A percentile compares a stretch with the other conserved stretches of the same genome.
phyloP scores from a whole-genome alignment of 805 yeast genomes.

The Candida coleopterorum region DNA sequence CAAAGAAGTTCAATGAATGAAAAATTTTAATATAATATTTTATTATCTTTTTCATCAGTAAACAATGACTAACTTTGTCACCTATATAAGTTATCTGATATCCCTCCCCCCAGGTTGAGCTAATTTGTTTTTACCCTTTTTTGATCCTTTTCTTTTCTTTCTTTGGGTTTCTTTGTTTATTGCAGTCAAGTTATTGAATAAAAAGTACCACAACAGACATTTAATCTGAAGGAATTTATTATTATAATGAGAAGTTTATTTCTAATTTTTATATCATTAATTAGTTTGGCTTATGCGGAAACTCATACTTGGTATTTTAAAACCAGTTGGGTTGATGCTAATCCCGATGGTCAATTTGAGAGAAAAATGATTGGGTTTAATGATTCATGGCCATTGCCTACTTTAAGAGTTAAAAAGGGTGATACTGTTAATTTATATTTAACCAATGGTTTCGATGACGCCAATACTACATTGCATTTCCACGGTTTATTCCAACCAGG shows the following conservation, averaged over 20 bases:
- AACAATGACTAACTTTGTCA: neutral
- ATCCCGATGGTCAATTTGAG: constrained; percentile 59
- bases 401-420: constrained; percentile 67
- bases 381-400: constrained; percentile 85
- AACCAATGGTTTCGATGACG: constrained; percentile 66
- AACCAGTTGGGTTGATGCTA: constrained; percentile 61
- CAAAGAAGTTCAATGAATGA: too few species aligned
- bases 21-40: too few species aligned
- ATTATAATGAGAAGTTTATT: constrained; percentile 6
- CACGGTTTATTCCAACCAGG: constrained; percentile 89
- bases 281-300: constrained; percentile 25
- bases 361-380: constrained; percentile 64
- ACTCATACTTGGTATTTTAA: constrained; percentile 65
- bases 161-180: constrained; percentile 6
- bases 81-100: neutral
- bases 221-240: constrained; percentile 4
- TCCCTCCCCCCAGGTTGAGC: constrained; percentile 1
- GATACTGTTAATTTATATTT: constrained; percentile 72
- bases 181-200: neutral
- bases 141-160: constrained; percentile 2
- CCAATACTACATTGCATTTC: constrained; percentile 80
- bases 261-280: constrained; percentile 9
- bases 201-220: neutral
- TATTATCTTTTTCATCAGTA: constrained; percentile 5
- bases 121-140: constrained; percentile 1